Evolutionary conservation across 2,329 filamentous ascomycete genomes (phyloP).

Genomic region (Juglanconis sp.): DNA sequence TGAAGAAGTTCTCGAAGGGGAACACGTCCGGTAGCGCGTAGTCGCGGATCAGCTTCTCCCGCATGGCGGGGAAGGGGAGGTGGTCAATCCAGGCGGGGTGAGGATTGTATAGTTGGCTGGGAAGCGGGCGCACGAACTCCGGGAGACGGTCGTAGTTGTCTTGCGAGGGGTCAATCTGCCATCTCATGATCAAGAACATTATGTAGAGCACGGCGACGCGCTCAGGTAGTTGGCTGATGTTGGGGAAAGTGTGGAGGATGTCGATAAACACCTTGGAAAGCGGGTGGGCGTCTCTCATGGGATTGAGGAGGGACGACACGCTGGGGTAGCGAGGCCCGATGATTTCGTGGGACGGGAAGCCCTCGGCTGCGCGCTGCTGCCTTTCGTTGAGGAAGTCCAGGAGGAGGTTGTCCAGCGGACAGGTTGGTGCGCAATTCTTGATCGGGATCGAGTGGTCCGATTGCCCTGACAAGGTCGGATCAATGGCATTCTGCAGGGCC

Average conservation of each 20-base stretch:
- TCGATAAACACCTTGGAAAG: constrained; percentile 83
- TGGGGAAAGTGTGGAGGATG: constrained; percentile 79
- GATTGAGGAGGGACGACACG: constrained; percentile 75
- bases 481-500: constrained; percentile 24
- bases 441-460: constrained; percentile 36
- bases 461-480: constrained; percentile 5
- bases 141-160: constrained; percentile 79
- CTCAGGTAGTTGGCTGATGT: constrained; percentile 74
- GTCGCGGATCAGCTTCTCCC: constrained; percentile 58
- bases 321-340: constrained; percentile 77
- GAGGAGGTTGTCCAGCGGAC: constrained; percentile 74
- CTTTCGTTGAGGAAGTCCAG: constrained; percentile 74
- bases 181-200: constrained; percentile 85
- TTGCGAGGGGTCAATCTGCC: constrained; percentile 75
- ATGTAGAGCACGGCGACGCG: constrained; percentile 77
- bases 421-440: constrained; percentile 65
- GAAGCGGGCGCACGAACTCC: constrained; percentile 65
- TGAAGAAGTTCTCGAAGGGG: constrained; percentile 77
- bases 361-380: constrained; percentile 62
- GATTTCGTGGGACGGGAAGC: constrained; percentile 61
- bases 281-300: constrained; percentile 66
- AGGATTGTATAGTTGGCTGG: constrained; percentile 60
- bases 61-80: constrained; percentile 74
- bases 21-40: constrained; percentile 46
- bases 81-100: constrained; percentile 85